Evolutionary conservation across 805 yeast genomes (phyloP), one percentile per base, ranked within the genome.

Genomic region (Blastobotrys robertii): DNA sequence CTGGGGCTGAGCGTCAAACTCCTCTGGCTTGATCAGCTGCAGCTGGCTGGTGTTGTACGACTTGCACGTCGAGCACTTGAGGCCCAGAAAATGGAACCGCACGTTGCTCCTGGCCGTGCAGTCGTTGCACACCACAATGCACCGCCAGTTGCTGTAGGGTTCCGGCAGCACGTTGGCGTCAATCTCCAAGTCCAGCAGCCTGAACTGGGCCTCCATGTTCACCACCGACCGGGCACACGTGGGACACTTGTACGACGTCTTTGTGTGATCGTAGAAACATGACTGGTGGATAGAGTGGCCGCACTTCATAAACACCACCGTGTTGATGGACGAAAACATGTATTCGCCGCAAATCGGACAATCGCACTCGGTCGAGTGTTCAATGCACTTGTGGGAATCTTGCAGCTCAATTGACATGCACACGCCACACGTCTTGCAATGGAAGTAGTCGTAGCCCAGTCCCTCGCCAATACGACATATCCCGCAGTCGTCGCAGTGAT

Each of bases 321-420:
- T 80, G 57, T 69, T 72, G 5, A 82, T 77, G 3, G 92, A 80
- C 11, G 86, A 82, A 59, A 88, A 88, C 76, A 88, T 76, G 60
- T 79, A 87, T 53, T 87, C 97, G 45, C 83, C 84, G 63, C 97
- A 88, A 31, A 88, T 85, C 1, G 96, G 95, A 60, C 97, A 88
- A 58, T 87, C 79, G 38, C 94, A 82, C 59, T 83, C 92, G 0
- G 95, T 87, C 4, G 94, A 78, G 51, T 86, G 78, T 54, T 83
- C 86, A 40, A 87, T 79, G 63, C 97, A 90, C 49, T 73, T 74
- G 64, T 90, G 97, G 46, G 78, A 76, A 49, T 81, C 77, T 49
- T 75, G 77, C 45, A 88, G 68, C 50, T 81, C 86, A 39, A 88
- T 79, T 34, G 90, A 78, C 51, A 88, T 72, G 60, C 97, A 88